Percentiles rank a stretch among this genome's conserved stretches.
These are phyloP conservation scores for Backusella tuberculispora DNA, from an alignment of 192 early-diverging fungal species.

Conservation along the genomic window DNA sequence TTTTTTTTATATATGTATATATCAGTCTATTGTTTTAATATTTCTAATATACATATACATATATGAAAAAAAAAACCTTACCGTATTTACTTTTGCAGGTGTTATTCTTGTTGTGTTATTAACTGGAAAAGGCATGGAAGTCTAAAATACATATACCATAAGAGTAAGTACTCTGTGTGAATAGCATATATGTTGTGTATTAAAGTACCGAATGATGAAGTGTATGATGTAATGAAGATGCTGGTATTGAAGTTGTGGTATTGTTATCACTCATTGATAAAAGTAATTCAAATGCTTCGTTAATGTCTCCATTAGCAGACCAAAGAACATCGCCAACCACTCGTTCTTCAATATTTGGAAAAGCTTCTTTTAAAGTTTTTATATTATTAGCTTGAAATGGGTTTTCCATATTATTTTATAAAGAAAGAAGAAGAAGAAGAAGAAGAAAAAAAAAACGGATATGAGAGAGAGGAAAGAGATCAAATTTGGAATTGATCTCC, in stretches of 20 bases:
- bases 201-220: constrained; percentile 10
- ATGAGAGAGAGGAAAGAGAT: too few relatives aligned
- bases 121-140: constrained; percentile 10
- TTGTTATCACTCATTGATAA: not conserved
- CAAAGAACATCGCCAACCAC: constrained; percentile 1
- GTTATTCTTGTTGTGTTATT: not conserved
- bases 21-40: not conserved
- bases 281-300: constrained; percentile 11
- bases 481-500: too few relatives aligned
- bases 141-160: not conserved
- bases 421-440: not conserved
- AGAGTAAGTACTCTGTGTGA: not conserved
- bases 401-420: not conserved
- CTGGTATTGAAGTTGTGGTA: not conserved
- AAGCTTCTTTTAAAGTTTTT: constrained; percentile 12
- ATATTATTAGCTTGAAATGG: constrained; percentile 6
- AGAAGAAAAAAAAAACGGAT: not conserved
- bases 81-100: not conserved
- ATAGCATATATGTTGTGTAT: not conserved
- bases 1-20: not conserved
- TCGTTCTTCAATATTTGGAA: not conserved
- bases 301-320: not conserved
- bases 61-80: too few relatives aligned
- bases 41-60: not conserved
- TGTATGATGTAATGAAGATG: not conserved